phyloP scores from a whole-genome alignment of 169 alveolate species.

The Babesia sp. region DNA sequence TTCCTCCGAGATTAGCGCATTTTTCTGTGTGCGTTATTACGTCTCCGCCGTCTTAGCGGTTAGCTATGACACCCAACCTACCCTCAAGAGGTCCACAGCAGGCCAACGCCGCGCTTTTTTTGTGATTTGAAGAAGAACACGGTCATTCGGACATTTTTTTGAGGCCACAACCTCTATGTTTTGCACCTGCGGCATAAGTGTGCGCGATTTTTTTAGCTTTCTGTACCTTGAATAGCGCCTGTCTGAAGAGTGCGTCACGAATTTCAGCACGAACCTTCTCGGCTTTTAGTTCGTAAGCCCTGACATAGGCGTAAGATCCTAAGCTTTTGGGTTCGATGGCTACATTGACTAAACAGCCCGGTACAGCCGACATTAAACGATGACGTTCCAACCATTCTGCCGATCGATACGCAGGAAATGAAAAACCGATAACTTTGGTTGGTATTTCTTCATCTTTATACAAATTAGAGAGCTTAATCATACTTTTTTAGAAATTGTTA shows the following conservation, averaged over 20 bases:
- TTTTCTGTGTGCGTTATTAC: conserved; percentile 9
- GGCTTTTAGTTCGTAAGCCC: conserved; percentile 61
- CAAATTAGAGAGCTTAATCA: background rate
- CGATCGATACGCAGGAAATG: conserved; percentile 67
- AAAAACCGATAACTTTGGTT: background rate
- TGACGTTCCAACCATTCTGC: conserved; percentile 61
- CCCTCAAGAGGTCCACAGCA: conserved; percentile 4
- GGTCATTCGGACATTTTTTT: conserved; percentile 67
- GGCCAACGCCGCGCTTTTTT: conserved; percentile 37
- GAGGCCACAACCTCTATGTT: conserved; percentile 72
- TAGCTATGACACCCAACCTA: conserved; percentile 1
- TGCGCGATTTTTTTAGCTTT: background rate
- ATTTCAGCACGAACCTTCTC: conserved; percentile 55
- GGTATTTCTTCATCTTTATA: background rate
- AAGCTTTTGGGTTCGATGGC: conserved; percentile 40
- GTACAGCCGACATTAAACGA: conserved; percentile 49
- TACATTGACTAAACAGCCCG: conserved; percentile 25
- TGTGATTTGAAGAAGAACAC: conserved; percentile 59
- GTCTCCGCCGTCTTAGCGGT: background rate
- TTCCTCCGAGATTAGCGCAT: conserved; percentile 63
- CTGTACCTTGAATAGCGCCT: conserved; percentile 67
- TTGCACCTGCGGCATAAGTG: conserved; percentile 64
- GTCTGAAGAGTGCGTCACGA: conserved; percentile 65
- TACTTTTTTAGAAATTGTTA: background rate
- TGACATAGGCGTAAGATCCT: conserved; percentile 23